phyloP scores from a whole-genome alignment of 1,284 basidiomycete species.

The Moniliophthora roreri region DNA sequence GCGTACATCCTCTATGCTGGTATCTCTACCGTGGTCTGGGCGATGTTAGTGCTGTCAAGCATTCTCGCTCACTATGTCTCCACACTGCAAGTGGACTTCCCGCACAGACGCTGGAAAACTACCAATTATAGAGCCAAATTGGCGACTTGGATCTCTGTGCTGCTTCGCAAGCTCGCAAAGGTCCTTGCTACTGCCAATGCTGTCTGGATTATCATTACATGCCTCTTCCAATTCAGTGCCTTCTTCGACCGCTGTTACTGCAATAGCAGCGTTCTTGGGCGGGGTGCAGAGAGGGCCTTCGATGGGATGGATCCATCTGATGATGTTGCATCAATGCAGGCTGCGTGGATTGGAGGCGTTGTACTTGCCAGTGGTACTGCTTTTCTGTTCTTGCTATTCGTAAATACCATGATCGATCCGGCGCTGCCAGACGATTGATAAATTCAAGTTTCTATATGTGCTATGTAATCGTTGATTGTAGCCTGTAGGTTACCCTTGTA shows the following conservation, averaged over 20 bases:
- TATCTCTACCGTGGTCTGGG: slow-evolving; percentile 20
- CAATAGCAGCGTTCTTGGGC: slow-evolving; percentile 22
- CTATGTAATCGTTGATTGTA: too few species aligned
- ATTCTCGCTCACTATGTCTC: slow-evolving; percentile 19
- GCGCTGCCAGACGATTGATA: too few species aligned
- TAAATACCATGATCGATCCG: slow-evolving; percentile 1
- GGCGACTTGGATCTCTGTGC: slow-evolving; percentile 13
- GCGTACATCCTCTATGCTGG: slow-evolving; percentile 24
- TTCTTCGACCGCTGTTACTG: slow-evolving; percentile 25
- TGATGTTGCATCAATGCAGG: slow-evolving; percentile 16
- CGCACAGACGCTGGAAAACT: neutral
- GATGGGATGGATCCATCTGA: slow-evolving; percentile 7
- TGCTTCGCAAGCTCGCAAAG: slow-evolving; percentile 22
- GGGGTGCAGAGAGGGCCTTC: slow-evolving; percentile 18
- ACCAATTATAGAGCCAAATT: neutral
- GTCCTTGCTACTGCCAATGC: slow-evolving; percentile 23
- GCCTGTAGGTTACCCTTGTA: too few species aligned
- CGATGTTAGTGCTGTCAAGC: slow-evolving; percentile 17
- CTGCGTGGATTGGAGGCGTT: slow-evolving; percentile 17
- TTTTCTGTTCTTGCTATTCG: neutral
- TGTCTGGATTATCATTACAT: slow-evolving; percentile 21
- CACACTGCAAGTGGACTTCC: neutral
- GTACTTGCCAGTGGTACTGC: slow-evolving; percentile 14
- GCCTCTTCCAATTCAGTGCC: slow-evolving; percentile 25
- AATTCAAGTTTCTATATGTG: too few species aligned